A percentile compares a stretch with the other conserved stretches of the same genome.
Evolutionary conservation across 1,284 basidiomycete genomes (phyloP).

Genomic region (Leccinum ponderosum): DNA sequence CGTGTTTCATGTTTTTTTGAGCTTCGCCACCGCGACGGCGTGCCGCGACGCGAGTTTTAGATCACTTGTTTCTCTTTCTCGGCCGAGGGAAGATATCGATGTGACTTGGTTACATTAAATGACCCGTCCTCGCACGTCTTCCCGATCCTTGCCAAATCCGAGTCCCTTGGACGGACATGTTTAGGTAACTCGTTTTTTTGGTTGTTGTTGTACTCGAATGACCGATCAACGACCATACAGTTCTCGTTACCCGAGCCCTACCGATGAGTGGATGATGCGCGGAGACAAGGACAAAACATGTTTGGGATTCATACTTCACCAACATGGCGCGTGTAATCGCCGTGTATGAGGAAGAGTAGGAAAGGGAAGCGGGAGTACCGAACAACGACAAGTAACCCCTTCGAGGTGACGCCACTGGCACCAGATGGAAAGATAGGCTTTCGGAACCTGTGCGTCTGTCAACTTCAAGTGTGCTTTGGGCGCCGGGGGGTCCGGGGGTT

Average conservation of each 20-base stretch:
- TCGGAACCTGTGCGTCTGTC: neutral
- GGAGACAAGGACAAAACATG: neutral
- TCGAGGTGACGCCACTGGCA: neutral
- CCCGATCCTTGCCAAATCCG: neutral
- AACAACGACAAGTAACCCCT: neutral
- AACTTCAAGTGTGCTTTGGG: neutral
- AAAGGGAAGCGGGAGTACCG: neutral
- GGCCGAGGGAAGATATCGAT: neutral
- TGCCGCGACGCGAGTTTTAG: slow-evolving; percentile 8
- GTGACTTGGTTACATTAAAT: neutral
- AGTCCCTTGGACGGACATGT: neutral
- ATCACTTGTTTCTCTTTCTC: neutral
- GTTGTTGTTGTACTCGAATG: neutral
- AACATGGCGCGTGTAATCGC: neutral
- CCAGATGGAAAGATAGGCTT: neutral
- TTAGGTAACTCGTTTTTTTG: neutral
- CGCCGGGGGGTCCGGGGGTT: neutral
- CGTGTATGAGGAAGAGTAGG: neutral
- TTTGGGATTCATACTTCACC: neutral
- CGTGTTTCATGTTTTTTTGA: slow-evolving; percentile 3
- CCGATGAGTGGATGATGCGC: neutral
- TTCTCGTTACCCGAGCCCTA: neutral
- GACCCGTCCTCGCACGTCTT: neutral
- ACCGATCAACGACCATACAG: neutral
- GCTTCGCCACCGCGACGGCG: neutral